These are phyloP conservation scores for Xerocomellus amylosporus DNA, from an alignment of 768 basidiomycete genomes.

Conservation along the genomic window DNA sequence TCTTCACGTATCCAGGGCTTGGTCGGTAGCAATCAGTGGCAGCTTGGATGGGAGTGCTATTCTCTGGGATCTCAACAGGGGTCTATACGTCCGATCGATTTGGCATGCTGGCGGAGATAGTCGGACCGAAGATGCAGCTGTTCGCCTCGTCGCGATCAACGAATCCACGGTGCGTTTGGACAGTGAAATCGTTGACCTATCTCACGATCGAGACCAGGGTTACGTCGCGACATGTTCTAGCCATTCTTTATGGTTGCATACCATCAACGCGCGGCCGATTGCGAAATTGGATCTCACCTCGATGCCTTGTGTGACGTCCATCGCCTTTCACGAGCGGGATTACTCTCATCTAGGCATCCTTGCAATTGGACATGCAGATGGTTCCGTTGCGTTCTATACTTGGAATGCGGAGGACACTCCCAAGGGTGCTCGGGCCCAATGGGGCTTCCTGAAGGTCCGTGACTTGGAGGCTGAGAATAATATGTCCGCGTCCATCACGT, in stretches of 20 bases:
- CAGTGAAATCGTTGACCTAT: neutral
- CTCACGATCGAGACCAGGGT: conserved; percentile 49
- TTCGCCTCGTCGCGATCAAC: conserved; percentile 74
- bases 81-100: conserved; percentile 76
- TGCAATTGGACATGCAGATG: conserved; percentile 76
- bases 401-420: conserved; percentile 80
- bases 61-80: conserved; percentile 87
- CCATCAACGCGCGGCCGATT: conserved; percentile 81
- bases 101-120: conserved; percentile 51
- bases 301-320: conserved; percentile 58
- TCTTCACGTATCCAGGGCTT: conserved; percentile 71
- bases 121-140: conserved; percentile 35
- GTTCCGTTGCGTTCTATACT: conserved; percentile 74
- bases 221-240: conserved; percentile 83
- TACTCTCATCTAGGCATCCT: conserved; percentile 75
- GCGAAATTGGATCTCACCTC: conserved; percentile 60
- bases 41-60: conserved; percentile 84
- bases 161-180: conserved; percentile 71
- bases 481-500: conserved; percentile 52
- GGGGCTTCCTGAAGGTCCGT: conserved; percentile 72
- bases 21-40: conserved; percentile 83
- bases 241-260: conserved; percentile 71
- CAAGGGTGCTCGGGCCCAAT: conserved; percentile 60
- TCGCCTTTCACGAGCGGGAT: conserved; percentile 89
- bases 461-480: conserved; percentile 56